Evolutionary conservation across 768 basidiomycete genomes (phyloP), one percentile per base, ranked within the genome.

Genomic region (Arthromyces matolae): DNA sequence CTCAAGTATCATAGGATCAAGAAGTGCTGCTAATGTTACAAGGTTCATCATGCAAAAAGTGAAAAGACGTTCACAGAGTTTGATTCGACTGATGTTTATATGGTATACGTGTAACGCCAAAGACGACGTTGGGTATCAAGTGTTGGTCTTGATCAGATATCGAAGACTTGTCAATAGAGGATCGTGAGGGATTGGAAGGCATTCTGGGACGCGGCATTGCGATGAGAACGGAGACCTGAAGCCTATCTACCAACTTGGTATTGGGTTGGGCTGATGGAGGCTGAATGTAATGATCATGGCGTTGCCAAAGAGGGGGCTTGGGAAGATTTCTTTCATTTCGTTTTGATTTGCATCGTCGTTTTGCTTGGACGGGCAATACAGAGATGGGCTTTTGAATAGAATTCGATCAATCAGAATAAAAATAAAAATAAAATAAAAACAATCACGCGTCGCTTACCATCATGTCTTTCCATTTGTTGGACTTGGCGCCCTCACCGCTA

Each of bases 191-290:
- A 29, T 55, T 56, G 23, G 49, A 38, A 6, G 58, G 47, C 14
- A 55, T 61, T 37, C 37, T 59, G 8, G 64, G 66, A 14, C 71
- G 64, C 2, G 82, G 81, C 81, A 83, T 83, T 14, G 75, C 71
- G 36, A 84, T 70, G 49, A 84, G 65, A 3, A 83, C 77, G 14
- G 79, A 72, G 9, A 84, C 69, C 55, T 80, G 77, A 18, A 80
- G 63, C 58, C 69, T 66, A 51, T 72, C 69, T 33, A 65, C 60
- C 16, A 14, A 24, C 23, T 44, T 34, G 14, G 18, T 38, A 32
- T 47, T 28, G 19, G 25, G 23, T 41, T 53, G 8, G 14, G 56
- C 32, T 25, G 56, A 22, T 31, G 51, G 24, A 16, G 45, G 43
- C 10, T 20, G 14, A 33, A 8, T 44, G 40, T 42, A 44, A 8